phyloP scores from a whole-genome alignment of 1,139 yeast species.

The Hemisphaericaspora xylanilytica region DNA sequence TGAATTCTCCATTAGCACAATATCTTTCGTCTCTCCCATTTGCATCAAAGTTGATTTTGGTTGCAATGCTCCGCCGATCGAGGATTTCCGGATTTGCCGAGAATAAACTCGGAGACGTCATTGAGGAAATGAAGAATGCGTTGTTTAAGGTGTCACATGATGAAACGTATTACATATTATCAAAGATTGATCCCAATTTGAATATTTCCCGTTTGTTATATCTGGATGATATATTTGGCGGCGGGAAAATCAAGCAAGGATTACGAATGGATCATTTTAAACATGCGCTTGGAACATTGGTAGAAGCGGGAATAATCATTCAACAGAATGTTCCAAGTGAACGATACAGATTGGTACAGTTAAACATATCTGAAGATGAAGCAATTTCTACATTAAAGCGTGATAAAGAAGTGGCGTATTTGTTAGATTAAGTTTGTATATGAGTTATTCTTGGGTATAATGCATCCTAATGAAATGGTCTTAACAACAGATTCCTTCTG shows the following conservation, averaged over 20 bases:
- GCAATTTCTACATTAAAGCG: slow-evolving; percentile 56
- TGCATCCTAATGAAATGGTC: too few relatives aligned
- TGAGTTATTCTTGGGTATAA: too few relatives aligned
- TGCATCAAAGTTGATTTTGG: slow-evolving; percentile 67
- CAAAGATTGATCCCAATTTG: slow-evolving; percentile 10
- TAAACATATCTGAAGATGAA: slow-evolving; percentile 72
- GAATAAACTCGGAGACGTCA: slow-evolving; percentile 67
- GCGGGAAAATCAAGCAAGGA: slow-evolving; percentile 11
- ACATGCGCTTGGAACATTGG: slow-evolving; percentile 59
- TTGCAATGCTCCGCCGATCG: slow-evolving; percentile 62
- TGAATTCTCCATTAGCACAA: slow-evolving; percentile 65
- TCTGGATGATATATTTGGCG: slow-evolving; percentile 6
- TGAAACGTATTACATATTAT: slow-evolving; percentile 1
- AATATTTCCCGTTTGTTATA: slow-evolving; percentile 12
- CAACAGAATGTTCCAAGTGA: slow-evolving; percentile 70
- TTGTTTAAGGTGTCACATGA: slow-evolving; percentile 26
- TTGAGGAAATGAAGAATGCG: slow-evolving; percentile 66
- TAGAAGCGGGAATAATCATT: slow-evolving; percentile 72
- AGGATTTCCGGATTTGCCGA: slow-evolving; percentile 73
- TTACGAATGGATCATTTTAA: slow-evolving; percentile 47
- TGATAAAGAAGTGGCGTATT: slow-evolving; percentile 36
- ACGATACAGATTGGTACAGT: slow-evolving; percentile 57
- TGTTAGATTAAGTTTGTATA: slow-evolving; percentile 6
- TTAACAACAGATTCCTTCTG: too few relatives aligned
- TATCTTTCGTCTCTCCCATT: slow-evolving; percentile 63